Conservation (phyloP, 306 rosid genomes). For the Cyamopsis tetragonoloba region DNA sequence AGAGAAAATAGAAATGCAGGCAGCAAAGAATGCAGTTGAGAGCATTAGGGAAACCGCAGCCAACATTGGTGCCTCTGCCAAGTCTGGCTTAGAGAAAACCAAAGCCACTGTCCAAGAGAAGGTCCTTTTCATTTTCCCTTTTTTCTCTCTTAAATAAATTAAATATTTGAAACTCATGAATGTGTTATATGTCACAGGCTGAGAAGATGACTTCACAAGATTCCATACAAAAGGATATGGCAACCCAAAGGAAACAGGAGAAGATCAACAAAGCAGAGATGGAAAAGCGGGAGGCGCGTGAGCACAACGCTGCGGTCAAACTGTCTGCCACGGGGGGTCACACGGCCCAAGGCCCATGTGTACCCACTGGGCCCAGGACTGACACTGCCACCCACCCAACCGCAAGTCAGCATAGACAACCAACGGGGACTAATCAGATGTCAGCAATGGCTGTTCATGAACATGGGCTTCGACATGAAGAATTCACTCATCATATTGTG, state of each 20-base stretch:
- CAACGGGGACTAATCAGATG: constrained; percentile 39
- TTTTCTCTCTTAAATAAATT: neutral
- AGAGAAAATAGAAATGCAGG: constrained; percentile 39
- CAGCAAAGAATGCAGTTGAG: constrained; percentile 50
- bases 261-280: constrained; percentile 47
- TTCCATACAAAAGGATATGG: constrained; percentile 50
- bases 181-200: constrained; percentile 34
- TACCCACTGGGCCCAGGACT: constrained; percentile 9
- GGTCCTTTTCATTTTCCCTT: constrained; percentile 17
- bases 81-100: constrained; percentile 71
- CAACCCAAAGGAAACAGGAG: constrained; percentile 39
- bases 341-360: neutral
- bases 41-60: constrained; percentile 56
- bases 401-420: constrained; percentile 33
- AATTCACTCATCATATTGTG: constrained; percentile 24
- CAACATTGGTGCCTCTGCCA: constrained; percentile 73
- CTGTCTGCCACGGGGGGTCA: neutral
- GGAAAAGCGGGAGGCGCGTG: constrained; percentile 44
- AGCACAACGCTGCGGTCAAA: constrained; percentile 38
- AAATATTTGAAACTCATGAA: neutral
- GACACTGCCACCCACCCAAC: constrained; percentile 31
- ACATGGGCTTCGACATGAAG: constrained; percentile 4
- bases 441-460: constrained; percentile 35
- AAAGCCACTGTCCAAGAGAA: constrained; percentile 69
- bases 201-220: constrained; percentile 49